Percentiles rank a stretch among this genome's conserved stretches.
Conservation (phyloP, 179 eudicot species). For the Silene coronaria region DNA sequence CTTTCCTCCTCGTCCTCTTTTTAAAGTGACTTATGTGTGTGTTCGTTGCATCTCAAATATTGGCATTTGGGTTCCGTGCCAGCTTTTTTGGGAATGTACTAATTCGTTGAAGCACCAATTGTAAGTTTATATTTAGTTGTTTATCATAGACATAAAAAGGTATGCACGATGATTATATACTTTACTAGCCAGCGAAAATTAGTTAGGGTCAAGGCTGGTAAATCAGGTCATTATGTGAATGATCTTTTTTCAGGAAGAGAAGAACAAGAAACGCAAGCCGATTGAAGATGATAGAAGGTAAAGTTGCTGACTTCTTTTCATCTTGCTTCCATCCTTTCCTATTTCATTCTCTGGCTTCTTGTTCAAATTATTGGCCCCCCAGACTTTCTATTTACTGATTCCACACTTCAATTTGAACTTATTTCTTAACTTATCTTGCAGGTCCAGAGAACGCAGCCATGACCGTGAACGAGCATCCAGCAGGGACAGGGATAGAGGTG, state of each 20-base stretch:
- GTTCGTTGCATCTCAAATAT: background rate
- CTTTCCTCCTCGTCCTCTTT: background rate
- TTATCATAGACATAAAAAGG: background rate
- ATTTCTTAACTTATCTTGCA: conserved; percentile 21
- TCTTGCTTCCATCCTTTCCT: background rate
- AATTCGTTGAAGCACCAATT: conserved; percentile 12
- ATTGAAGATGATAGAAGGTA: conserved; percentile 83
- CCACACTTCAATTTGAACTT: background rate
- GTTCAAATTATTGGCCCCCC: background rate
- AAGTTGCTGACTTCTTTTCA: background rate
- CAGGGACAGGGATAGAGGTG: conserved; percentile 60
- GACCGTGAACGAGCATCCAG: conserved; percentile 65
- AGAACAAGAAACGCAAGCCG: conserved; percentile 56
- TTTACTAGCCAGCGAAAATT: background rate
- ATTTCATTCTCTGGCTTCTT: background rate
- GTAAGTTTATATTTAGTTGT: background rate
- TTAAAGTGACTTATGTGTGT: conserved; percentile 6
- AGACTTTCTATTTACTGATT: background rate
- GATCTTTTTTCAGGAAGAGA: conserved; percentile 60
- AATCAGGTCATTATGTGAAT: conserved; percentile 5
- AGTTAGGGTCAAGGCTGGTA: background rate
- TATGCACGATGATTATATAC: background rate
- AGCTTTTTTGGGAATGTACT: conserved; percentile 17
- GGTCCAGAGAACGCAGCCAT: conserved; percentile 76
- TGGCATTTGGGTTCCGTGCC: conserved; percentile 14